These are phyloP conservation scores for Penicillium sp. DNA, from an alignment of 2,329 filamentous ascomycete species.

Conservation along the genomic window DNA sequence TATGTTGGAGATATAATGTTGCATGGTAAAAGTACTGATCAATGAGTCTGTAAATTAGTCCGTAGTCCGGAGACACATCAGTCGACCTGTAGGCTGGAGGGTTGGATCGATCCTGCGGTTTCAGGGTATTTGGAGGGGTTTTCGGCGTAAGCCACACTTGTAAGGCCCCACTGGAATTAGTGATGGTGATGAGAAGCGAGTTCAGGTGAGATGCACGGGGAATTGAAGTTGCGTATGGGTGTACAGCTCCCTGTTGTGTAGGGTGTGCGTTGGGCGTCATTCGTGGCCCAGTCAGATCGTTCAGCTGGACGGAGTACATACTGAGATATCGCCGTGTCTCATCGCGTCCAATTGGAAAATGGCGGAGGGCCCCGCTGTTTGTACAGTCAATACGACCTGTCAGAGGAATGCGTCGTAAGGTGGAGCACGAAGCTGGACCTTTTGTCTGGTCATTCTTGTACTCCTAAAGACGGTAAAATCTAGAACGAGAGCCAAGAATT, in stretches of 20 bases:
- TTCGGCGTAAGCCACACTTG: background rate
- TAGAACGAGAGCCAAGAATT: background rate
- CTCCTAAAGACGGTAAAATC: too few species aligned
- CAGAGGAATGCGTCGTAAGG: background rate
- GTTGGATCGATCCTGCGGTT: background rate
- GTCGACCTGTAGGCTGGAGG: background rate
- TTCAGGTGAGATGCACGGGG: background rate
- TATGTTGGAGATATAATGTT: background rate
- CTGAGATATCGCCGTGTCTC: background rate
- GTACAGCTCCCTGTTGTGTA: background rate
- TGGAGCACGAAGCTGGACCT: background rate
- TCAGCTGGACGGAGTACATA: background rate
- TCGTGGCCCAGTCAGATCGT: background rate
- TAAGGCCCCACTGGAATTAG: background rate
- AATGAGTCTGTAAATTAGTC: background rate
- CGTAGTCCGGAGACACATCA: background rate
- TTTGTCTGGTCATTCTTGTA: background rate
- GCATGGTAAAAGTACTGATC: background rate
- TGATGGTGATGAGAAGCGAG: background rate
- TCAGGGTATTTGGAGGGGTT: background rate
- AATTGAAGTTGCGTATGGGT: background rate
- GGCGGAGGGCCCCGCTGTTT: background rate
- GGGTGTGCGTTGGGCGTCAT: background rate
- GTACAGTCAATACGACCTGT: background rate
- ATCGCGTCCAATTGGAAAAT: background rate